These are phyloP conservation scores for Nelumbo lutea DNA, from an alignment of 164 flowering plant genomes.

Conservation along the genomic window DNA sequence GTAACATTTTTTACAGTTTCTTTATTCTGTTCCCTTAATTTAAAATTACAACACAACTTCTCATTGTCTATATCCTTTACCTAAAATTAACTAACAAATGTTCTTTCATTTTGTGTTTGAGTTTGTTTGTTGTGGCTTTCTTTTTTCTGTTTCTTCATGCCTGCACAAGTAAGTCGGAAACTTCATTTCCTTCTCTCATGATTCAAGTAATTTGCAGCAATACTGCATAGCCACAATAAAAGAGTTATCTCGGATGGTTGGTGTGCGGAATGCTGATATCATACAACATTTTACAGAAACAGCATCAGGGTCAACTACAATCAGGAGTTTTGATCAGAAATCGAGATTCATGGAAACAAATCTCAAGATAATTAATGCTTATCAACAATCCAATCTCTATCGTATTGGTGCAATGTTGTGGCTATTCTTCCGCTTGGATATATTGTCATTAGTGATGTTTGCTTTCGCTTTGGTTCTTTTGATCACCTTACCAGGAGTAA, in stretches of 20 bases:
- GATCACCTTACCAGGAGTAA: constrained; percentile 54
- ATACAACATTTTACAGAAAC: constrained; percentile 81
- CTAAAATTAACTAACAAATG: too few relatives aligned
- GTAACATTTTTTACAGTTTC: too few relatives aligned
- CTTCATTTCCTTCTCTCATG: too few relatives aligned
- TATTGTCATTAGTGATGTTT: constrained; percentile 53
- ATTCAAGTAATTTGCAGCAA: constrained; percentile 35
- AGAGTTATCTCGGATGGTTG: constrained; percentile 59
- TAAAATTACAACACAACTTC: too few relatives aligned
- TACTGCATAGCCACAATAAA: constrained; percentile 65
- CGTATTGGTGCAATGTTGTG: constrained; percentile 68
- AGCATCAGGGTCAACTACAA: constrained; percentile 63
- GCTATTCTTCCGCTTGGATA: constrained; percentile 65
- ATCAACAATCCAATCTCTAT: constrained; percentile 55
- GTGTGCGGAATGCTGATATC: constrained; percentile 69
- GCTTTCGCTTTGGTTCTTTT: constrained; percentile 49
- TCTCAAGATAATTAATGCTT: constrained; percentile 40
- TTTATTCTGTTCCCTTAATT: too few relatives aligned
- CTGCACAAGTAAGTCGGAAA: too few relatives aligned
- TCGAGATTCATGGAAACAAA: constrained; percentile 45
- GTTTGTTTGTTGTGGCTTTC: constrained; percentile 11
- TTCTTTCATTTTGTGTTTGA: background rate
- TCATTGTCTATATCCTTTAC: too few relatives aligned
- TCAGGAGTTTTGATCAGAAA: constrained; percentile 10
- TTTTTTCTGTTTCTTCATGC: background rate